Evolutionary conservation across 768 basidiomycete genomes (phyloP).

Genomic region (Suillus subluteus): DNA sequence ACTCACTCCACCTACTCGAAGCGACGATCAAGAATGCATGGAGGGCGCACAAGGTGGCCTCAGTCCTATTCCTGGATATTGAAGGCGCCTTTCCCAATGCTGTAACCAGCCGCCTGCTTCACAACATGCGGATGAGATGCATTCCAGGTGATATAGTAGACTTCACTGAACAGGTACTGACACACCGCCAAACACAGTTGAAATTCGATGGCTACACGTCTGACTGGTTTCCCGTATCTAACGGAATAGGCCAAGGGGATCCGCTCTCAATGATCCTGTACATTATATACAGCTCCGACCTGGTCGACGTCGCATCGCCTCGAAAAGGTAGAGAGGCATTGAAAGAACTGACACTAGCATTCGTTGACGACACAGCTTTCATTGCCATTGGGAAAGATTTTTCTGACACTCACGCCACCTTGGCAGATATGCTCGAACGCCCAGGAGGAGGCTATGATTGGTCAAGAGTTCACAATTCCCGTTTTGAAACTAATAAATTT

Average conservation of each 20-base stretch:
- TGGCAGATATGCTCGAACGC: neutral
- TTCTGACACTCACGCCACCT: rapidly evolving
- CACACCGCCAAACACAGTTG: no score
- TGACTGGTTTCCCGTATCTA: neutral
- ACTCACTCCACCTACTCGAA: no score
- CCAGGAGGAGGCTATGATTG: constrained; percentile 15
- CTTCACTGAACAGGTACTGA: no score
- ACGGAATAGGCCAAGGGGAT: neutral
- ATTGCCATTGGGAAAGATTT: neutral
- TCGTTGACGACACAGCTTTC: neutral
- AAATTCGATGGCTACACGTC: no score
- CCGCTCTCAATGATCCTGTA: rapidly evolving
- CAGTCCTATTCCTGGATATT: no score
- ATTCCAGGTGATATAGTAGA: no score
- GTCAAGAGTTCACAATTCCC: constrained; percentile 23
- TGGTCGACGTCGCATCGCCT: rapidly evolving
- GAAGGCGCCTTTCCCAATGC: no score
- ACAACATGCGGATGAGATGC: no score
- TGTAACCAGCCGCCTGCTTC: no score
- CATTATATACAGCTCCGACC: neutral
- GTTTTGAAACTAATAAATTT: constrained; percentile 20
- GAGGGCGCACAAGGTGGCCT: no score
- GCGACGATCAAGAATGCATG: no score
- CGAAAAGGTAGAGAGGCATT: rapidly evolving
- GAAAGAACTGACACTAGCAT: neutral